phyloP scores from a whole-genome alignment of 768 basidiomycete species.

The Leccinum boreale region DNA sequence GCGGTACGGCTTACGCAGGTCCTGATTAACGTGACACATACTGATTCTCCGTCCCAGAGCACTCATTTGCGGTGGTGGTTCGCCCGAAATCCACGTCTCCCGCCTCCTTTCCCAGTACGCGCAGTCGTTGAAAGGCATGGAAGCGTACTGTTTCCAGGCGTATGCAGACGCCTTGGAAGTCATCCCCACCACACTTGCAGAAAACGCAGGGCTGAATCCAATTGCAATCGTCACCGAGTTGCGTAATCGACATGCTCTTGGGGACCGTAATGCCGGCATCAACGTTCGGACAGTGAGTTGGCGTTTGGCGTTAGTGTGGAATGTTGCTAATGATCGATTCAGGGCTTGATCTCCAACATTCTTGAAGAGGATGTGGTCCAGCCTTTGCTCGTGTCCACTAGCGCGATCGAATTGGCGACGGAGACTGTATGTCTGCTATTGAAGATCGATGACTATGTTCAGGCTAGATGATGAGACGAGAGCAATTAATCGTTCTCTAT shows the following conservation, averaged over 20 bases:
- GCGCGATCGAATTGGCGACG: conserved; percentile 90
- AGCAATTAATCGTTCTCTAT: not conserved
- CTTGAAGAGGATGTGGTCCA: conserved; percentile 97
- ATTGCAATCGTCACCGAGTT: conserved; percentile 98
- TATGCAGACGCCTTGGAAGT: conserved; percentile 98
- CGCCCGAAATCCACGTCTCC: conserved; percentile 97
- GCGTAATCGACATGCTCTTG: conserved; percentile 93
- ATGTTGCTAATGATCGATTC: conserved; percentile 8
- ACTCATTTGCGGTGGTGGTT: conserved; percentile 93
- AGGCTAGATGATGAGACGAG: conserved; percentile 51
- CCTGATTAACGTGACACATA: not conserved
- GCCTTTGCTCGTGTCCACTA: conserved; percentile 91
- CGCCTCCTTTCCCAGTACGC: conserved; percentile 86
- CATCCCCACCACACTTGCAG: conserved; percentile 95
- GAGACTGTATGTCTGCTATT: conserved; percentile 96
- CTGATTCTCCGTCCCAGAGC: conserved; percentile 47
- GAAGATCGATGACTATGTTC: conserved; percentile 94
- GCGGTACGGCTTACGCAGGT: conserved; percentile 51
- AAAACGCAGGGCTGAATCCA: conserved; percentile 97
- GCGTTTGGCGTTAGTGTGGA: not conserved
- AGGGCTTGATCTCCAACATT: conserved; percentile 98
- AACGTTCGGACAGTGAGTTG: conserved; percentile 88
- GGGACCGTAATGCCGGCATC: conserved; percentile 93
- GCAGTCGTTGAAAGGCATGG: conserved; percentile 94
- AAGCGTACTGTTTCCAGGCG: conserved; percentile 98